Evolutionary conservation across 2,329 filamentous ascomycete species (phyloP), one percentile per base, ranked within the genome.

Genomic region (Epichloe uncinata): DNA sequence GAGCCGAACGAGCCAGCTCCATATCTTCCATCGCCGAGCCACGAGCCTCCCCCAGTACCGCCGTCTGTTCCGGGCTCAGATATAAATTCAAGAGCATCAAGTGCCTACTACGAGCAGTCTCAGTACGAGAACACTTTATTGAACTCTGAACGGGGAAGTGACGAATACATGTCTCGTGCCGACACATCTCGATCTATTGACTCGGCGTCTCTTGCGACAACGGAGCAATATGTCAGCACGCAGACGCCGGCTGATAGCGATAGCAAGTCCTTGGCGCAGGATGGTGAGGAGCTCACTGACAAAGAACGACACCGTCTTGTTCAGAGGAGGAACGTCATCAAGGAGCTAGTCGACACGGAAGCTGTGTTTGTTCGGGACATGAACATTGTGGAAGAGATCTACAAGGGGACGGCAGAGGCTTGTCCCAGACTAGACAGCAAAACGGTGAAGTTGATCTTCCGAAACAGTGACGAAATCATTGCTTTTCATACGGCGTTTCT

Each of bases 331-430:
- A 81, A 94, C 63, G 81, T 94, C 45, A 84, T 97, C 59, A 90
- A 91, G 61, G 93, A 98, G 66, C 73, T 98, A 37, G 78, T 96
- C 43, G 89, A 96, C 60, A 98, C 93, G 0, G 93, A 98, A 63
- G 82, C 88, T 45, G 82, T 84, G 5, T 97, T 95, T 66, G 82
- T 94, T 50, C 81, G 88, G 55, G 93, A 98, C 64, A 91, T 98
- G 87, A 95, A 90, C 63, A 91, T 98, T 48, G 85, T 95, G 2
- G 88, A 95, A 61, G 90, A 97, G 61, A 97, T 98, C 49, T 98
- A 97, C 73, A 95, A 94, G 66, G 89, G 87, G 42, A 97, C 93
- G 0, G 87, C 88, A 1, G 82, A 85, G 57, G 85, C 85, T 11
- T 89, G 86, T 50, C 81, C 87, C 8, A 81, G 88, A 55, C 77